phyloP scores from a whole-genome alignment of 2,329 filamentous ascomycete genomes.

The Biscogniauxia sp. region DNA sequence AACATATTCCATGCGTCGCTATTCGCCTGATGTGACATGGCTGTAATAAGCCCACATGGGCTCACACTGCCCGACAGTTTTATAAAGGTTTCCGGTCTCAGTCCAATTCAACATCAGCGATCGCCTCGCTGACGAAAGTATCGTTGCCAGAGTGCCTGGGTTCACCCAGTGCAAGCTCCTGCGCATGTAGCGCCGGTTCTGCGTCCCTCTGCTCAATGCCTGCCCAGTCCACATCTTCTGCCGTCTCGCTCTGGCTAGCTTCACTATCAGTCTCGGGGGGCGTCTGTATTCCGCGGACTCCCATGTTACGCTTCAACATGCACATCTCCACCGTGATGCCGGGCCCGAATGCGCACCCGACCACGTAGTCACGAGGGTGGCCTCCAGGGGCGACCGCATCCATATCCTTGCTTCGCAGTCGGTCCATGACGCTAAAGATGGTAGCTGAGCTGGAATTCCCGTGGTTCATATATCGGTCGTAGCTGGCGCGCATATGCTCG shows the following conservation, averaged over 20 bases:
- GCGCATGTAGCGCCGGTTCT: conserved; percentile 17
- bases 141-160: conserved; percentile 6
- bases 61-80: not conserved
- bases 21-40: too few relatives aligned
- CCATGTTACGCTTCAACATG: conserved; percentile 54
- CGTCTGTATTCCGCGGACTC: conserved; percentile 39
- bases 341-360: conserved; percentile 69
- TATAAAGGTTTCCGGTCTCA: conserved; percentile 5
- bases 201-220: conserved; percentile 24
- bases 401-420: conserved; percentile 59
- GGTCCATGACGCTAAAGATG: conserved; percentile 65
- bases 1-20: too few relatives aligned
- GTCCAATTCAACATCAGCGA: conserved; percentile 25
- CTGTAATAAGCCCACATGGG: too few relatives aligned
- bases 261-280: conserved; percentile 56
- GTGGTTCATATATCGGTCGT: conserved; percentile 65
- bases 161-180: conserved; percentile 3
- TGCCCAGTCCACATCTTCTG: conserved; percentile 35
- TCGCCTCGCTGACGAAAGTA: conserved; percentile 21
- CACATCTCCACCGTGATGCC: conserved; percentile 69
- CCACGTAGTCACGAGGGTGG: conserved; percentile 53
- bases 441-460: conserved; percentile 71
- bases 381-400: conserved; percentile 52
- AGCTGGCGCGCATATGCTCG: conserved; percentile 67
- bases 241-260: conserved; percentile 40